Evolutionary conservation across 208 protist species (phyloP).

Genomic region (Zelonia costaricensis): DNA sequence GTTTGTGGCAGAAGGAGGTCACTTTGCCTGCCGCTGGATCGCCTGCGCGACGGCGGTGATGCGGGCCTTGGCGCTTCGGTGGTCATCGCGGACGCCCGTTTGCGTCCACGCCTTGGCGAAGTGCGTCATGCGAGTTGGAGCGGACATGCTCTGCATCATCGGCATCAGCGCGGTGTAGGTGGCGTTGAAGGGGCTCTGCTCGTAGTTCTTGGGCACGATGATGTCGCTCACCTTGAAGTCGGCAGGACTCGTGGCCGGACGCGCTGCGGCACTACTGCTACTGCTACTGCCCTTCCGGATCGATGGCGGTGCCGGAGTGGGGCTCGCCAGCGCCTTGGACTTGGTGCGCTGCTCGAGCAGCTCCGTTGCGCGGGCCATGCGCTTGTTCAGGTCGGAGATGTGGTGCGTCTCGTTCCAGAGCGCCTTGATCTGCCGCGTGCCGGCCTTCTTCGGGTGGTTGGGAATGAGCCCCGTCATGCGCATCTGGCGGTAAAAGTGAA

Average conservation of each 20-base stretch:
- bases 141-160: conserved; percentile 8
- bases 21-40: too few species aligned
- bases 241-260: background rate
- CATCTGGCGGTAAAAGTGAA: conserved; percentile 47
- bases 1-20: too few species aligned
- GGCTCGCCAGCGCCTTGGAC: conserved; percentile 2
- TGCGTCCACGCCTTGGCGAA: conserved; percentile 36
- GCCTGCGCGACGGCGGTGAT: conserved; percentile 37
- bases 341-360: conserved; percentile 26
- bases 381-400: conserved; percentile 22
- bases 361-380: conserved; percentile 25
- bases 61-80: conserved; percentile 27
- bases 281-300: background rate
- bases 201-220: conserved; percentile 35
- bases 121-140: conserved; percentile 28
- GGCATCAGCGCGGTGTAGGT: conserved; percentile 32
- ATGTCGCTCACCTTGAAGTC: conserved; percentile 14
- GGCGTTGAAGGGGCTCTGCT: conserved; percentile 30
- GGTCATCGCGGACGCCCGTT: conserved; percentile 21
- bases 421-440: conserved; percentile 38
- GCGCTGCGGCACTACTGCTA: background rate
- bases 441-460: conserved; percentile 24
- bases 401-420: conserved; percentile 38
- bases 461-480: conserved; percentile 45
- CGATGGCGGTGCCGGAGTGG: background rate